Evolutionary conservation across 371 early-diverging fungal species (phyloP), one percentile per base, ranked within the genome.

Genomic region (Mucor irregularis): DNA sequence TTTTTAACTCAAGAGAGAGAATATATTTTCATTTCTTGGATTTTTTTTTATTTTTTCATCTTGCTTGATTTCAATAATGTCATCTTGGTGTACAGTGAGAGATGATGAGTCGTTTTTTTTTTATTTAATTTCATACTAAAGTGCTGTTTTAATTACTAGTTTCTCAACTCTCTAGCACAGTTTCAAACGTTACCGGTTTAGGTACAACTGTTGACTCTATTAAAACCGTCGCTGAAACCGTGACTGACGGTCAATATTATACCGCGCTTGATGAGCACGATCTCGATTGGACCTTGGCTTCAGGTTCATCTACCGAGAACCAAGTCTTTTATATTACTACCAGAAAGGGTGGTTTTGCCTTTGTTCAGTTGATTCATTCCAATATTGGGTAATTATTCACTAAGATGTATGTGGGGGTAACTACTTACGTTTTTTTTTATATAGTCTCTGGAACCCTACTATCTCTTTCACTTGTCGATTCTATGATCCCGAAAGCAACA

Each of bases 361-460:
- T 93, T 71, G 80, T 89, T 24, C 91, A 95, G 70, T 68, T 92
- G 66, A 92, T 92, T 64, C 91, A 93, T 80, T 91, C 93, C 25
- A 91, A 84, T 71, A 73, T 90, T 74, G 86, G 91, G 86, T 86
- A 84, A n/a, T n/a, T n/a, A n/a, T n/a, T n/a, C n/a, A n/a, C n/a
- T n/a, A n/a, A n/a, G n/a, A n/a, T n/a, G n/a, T n/a, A n/a, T n/a
- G n/a, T n/a, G n/a, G n/a, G n/a, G n/a, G n/a, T n/a, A n/a, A n/a
- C n/a, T n/a, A n/a, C n/a, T n/a, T n/a, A 21, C 22, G 16, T 21
- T 1, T 33, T 28, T 58, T 58, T 29, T 63, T 53, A 49, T 14
- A 40, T 31, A 68, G 69, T 38, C 39, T 74, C 21, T 80, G 83
- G 68, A 81, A 76, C 49, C 85, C 88, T 34, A 90, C 89, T 5